Evolutionary conservation across 495 filamentous ascomycete genomes (phyloP), one percentile per base, ranked within the genome.

Genomic region (Pyrenula massariospora): DNA sequence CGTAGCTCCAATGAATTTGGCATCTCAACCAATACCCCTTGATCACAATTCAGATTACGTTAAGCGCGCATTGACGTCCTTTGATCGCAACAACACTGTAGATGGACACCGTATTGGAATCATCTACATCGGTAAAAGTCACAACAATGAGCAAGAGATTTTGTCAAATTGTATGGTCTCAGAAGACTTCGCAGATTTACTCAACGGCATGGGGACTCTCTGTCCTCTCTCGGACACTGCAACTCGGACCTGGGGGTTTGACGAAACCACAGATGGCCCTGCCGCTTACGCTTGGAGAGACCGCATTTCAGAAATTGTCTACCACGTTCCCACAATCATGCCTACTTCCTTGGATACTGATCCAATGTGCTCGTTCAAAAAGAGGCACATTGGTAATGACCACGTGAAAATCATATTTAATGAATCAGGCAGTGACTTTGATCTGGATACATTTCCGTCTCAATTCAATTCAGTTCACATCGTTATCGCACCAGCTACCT

Each of bases 331-430:
- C 1, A 97, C 91, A 12, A 87, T 95, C 78, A 99, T 99, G 94
- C 94, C 94, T 11, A 93, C 88, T 20, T 78, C 91, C 65, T 73
- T 84, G 23, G 80, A 87, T 24, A 74, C 80, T 48, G 90, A 96
- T 63, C 82, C 85, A 12, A 76, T 77, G 12, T 91, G 85, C 61
- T 81, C 83, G 60, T 78, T 79, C 64, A 99, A 99, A 74, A 99
- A 99, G 67, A 78, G 84, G 2, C 95, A 99, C 63, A 90, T 95
- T 48, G 94, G 94, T 48, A 99, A 99, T 63, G 95, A 99, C 71
- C 94, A 86, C 63, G 94, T 99, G 60, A 97, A 94, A 62, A 95
- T 99, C 62, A 84, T 99, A 53, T 99, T 91, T 73, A 99, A 99
- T 66, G 87, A 93, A 57, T 96, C 91, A 15, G 92, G 95, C 22